A percentile compares a stretch with the other conserved stretches of the same genome.
phyloP scores from a whole-genome alignment of 768 basidiomycete species.

The Naganishia kalamii region DNA sequence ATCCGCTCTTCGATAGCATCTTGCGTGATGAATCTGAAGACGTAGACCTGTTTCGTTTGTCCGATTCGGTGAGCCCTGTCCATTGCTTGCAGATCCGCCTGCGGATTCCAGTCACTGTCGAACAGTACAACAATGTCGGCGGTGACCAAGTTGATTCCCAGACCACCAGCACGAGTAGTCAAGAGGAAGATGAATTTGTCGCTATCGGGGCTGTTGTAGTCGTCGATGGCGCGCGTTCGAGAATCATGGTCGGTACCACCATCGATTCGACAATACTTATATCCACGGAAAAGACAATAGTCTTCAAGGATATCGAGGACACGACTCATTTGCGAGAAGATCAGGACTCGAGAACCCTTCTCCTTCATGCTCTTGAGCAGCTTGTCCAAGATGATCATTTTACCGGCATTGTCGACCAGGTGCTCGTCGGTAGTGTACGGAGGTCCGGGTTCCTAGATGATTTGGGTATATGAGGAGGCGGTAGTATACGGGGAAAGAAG shows the following conservation, averaged over 20 bases:
- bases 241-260: constrained; percentile 94
- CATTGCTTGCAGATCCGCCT: constrained; percentile 98
- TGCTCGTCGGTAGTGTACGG: constrained; percentile 98
- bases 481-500: neutral
- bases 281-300: constrained; percentile 84
- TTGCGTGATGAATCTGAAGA: constrained; percentile 86
- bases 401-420: constrained; percentile 84
- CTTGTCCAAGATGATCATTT: constrained; percentile 97
- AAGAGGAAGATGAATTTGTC: constrained; percentile 96
- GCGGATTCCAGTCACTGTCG: constrained; percentile 98
- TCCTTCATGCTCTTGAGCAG: constrained; percentile 76
- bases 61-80: constrained; percentile 95
- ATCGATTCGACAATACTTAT: constrained; percentile 94
- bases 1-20: constrained; percentile 93
- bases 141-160: constrained; percentile 91
- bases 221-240: constrained; percentile 90
- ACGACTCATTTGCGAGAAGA: constrained; percentile 99
- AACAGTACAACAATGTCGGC: constrained; percentile 94
- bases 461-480: no score
- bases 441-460: constrained; percentile 94
- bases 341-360: constrained; percentile 89
- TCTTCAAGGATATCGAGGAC: constrained; percentile 96
- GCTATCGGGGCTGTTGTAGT: constrained; percentile 87
- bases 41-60: constrained; percentile 94
- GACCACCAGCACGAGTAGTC: constrained; percentile 90